phyloP scores from a whole-genome alignment of 768 basidiomycete species.

The Termitomyces sp. region DNA sequence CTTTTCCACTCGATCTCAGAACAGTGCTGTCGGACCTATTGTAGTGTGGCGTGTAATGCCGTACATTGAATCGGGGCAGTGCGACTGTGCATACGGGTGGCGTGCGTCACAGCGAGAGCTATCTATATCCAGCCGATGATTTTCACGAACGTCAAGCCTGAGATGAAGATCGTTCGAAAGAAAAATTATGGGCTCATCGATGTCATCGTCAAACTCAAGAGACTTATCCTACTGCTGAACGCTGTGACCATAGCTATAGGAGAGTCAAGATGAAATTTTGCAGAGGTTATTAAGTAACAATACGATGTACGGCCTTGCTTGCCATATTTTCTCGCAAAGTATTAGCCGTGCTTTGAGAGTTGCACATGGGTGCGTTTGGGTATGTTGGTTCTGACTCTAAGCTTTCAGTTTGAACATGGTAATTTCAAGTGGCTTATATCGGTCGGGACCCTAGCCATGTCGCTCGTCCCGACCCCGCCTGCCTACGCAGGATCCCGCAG shows the following conservation, averaged over 20 bases:
- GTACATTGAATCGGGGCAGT: slow-evolving; percentile 71
- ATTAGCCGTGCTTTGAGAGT: slow-evolving; percentile 3
- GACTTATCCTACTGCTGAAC: no score
- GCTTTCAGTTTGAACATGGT: background rate
- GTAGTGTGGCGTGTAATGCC: slow-evolving; percentile 54
- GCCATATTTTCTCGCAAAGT: no score
- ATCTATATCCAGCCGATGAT: slow-evolving; percentile 67
- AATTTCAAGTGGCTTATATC: background rate
- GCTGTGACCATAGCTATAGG: no score
- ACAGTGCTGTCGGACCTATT: background rate
- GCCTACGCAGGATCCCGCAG: no score
- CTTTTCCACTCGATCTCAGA: no score
- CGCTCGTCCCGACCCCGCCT: no score
- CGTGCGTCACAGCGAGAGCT: slow-evolving; percentile 61
- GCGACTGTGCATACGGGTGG: slow-evolving; percentile 64
- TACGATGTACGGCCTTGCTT: slow-evolving; percentile 2
- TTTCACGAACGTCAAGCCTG: slow-evolving; percentile 34
- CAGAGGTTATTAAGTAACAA: slow-evolving; percentile 23
- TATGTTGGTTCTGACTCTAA: background rate
- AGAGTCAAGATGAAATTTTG: background rate
- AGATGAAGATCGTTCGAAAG: no score
- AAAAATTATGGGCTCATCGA: slow-evolving; percentile 80
- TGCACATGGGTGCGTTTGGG: slow-evolving; percentile 19
- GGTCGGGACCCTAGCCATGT: no score
- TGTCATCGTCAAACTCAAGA: slow-evolving; percentile 66